Percentiles rank a stretch among this genome's conserved stretches.
phyloP scores from a whole-genome alignment of 306 rosid genomes.

The Begonia loranthoides region DNA sequence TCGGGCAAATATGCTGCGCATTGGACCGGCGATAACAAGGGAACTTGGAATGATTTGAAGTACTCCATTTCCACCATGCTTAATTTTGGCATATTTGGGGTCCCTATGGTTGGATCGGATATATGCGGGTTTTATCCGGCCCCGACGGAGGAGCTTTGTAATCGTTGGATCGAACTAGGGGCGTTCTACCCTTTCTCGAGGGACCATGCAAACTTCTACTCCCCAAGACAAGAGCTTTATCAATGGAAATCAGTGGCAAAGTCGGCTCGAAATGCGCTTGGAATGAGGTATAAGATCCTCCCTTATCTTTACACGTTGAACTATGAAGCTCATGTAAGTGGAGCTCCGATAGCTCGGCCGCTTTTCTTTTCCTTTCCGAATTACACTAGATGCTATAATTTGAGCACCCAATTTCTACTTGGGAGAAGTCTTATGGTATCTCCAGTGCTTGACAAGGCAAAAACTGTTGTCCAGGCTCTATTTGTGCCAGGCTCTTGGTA shows the following conservation, averaged over 20 bases:
- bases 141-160: slow-evolving; percentile 95
- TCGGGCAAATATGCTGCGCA: slow-evolving; percentile 86
- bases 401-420: slow-evolving; percentile 79
- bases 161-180: slow-evolving; percentile 93
- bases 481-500: slow-evolving; percentile 95
- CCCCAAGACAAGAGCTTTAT: slow-evolving; percentile 96
- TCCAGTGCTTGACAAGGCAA: slow-evolving; percentile 71
- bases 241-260: slow-evolving; percentile 84
- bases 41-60: slow-evolving; percentile 73
- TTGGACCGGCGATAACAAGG: slow-evolving; percentile 96
- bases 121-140: slow-evolving; percentile 89
- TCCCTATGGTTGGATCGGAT: slow-evolving; percentile 97
- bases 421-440: slow-evolving; percentile 80
- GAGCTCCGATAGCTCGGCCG: slow-evolving; percentile 95
- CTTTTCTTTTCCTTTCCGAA: slow-evolving; percentile 83
- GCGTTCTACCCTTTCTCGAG: slow-evolving; percentile 97
- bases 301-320: slow-evolving; percentile 89
- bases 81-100: slow-evolving; percentile 89
- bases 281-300: slow-evolving; percentile 72
- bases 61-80: slow-evolving; percentile 85
- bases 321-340: slow-evolving; percentile 74
- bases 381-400: slow-evolving; percentile 42
- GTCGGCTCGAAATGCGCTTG: slow-evolving; percentile 82
- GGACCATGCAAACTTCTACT: slow-evolving; percentile 82
- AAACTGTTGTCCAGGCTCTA: slow-evolving; percentile 58